phyloP scores from a whole-genome alignment of 2,329 filamentous ascomycete genomes.

The Epichloe amarillans region DNA sequence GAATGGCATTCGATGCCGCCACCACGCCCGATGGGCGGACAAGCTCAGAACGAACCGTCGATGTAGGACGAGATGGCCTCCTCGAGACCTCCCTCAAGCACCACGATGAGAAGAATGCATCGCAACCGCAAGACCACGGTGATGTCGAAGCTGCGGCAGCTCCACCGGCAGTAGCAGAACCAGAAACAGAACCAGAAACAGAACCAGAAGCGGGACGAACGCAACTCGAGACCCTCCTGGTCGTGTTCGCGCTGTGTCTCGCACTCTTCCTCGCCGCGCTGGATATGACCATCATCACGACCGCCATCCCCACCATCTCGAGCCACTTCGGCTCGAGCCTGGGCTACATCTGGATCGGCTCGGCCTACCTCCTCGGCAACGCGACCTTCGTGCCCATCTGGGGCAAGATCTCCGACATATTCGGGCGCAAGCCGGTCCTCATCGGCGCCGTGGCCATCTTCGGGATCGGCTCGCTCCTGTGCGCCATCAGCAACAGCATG shows the following conservation, averaged over 20 bases:
- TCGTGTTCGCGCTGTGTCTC: conserved; percentile 28
- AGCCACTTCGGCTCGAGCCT: conserved; percentile 49
- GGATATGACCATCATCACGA: conserved; percentile 51
- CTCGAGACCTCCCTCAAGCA: neutral
- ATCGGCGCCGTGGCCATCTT: conserved; percentile 38
- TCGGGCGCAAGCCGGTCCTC: conserved; percentile 42
- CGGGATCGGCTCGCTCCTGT: conserved; percentile 40
- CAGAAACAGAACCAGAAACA: conserved; percentile 18
- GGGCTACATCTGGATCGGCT: conserved; percentile 69
- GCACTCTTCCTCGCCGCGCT: conserved; percentile 40
- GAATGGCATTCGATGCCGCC: conserved; percentile 1
- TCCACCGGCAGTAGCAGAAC: conserved; percentile 7
- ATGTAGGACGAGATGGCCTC: conserved; percentile 12
- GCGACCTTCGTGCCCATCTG: conserved; percentile 55
- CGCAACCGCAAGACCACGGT: neutral
- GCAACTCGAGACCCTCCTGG: conserved; percentile 23
- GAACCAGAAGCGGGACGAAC: conserved; percentile 24
- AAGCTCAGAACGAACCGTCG: conserved; percentile 17
- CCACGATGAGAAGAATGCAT: neutral
- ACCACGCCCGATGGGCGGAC: conserved; percentile 10
- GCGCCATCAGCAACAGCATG: conserved; percentile 35
- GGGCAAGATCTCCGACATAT: conserved; percentile 50
- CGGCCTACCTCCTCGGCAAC: conserved; percentile 58
- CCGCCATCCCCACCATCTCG: conserved; percentile 53
- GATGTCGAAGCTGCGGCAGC: conserved; percentile 6